Evolutionary conservation across 176 grass and related monocot species (phyloP).

Genomic region (Zizania latifolia): DNA sequence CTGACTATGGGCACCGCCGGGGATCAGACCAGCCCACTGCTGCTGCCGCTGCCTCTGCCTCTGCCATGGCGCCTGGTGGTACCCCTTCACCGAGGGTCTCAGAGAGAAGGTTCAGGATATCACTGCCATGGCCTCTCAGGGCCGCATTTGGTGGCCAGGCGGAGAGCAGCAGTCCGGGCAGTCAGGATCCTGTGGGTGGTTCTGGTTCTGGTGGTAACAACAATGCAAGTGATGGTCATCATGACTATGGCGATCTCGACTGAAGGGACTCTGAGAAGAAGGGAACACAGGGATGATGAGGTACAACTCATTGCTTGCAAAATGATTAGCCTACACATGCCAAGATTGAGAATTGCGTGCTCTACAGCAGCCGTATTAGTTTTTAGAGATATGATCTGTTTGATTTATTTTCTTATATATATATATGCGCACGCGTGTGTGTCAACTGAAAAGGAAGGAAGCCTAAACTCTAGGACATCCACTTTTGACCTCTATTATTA

Average conservation of each 20-base stretch:
- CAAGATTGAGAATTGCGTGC: not conserved
- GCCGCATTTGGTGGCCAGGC: slow-evolving; percentile 30
- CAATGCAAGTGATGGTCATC: slow-evolving; percentile 1
- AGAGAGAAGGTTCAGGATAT: slow-evolving; percentile 95
- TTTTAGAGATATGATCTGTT: not conserved
- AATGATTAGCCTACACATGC: not conserved
- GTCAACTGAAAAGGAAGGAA: not conserved
- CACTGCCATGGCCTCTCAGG: slow-evolving; percentile 64
- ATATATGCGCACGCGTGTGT: too few relatives aligned
- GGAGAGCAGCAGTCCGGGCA: slow-evolving; percentile 33
- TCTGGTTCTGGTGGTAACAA: slow-evolving; percentile 25
- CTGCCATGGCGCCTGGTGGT: not conserved
- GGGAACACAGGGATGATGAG: slow-evolving; percentile 17
- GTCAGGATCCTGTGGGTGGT: not conserved
- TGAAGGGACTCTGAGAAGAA: slow-evolving; percentile 25
- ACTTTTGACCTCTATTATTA: not conserved
- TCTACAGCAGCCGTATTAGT: not conserved
- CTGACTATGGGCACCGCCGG: slow-evolving; percentile 27
- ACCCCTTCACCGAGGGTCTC: slow-evolving; percentile 39
- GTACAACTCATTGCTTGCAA: slow-evolving; percentile 29
- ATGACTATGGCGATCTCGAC: slow-evolving; percentile 74
- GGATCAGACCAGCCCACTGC: not conserved
- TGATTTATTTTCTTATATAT: not conserved
- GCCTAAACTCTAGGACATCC: not conserved
- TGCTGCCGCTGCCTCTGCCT: not conserved